Evolutionary conservation across 2,329 filamentous ascomycete genomes (phyloP).

Genomic region (Trichophyton rubrum): DNA sequence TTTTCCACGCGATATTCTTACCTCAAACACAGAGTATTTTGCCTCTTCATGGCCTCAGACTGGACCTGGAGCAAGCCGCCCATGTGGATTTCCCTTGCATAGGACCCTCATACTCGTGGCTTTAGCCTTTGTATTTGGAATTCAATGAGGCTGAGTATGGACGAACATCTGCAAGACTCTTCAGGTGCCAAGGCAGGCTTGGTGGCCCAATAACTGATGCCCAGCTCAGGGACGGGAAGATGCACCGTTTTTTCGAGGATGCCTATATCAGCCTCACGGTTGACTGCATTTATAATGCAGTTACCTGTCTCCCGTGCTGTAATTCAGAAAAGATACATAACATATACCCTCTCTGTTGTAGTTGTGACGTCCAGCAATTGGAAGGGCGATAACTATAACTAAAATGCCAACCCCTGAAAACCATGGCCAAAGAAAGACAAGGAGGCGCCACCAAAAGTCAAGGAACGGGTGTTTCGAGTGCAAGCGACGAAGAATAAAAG

Average conservation of each 20-base stretch:
- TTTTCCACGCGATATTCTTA: neutral
- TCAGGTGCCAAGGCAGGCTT: neutral
- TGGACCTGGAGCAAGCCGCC: neutral
- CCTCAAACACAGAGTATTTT: neutral
- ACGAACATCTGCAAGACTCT: neutral
- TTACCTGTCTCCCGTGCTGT: no score
- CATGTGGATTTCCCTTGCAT: neutral
- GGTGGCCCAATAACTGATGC: neutral
- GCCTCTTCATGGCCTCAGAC: neutral
- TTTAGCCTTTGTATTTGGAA: constrained; percentile 1
- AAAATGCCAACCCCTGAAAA: constrained; percentile 2
- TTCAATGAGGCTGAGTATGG: constrained; percentile 1
- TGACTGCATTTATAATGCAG: neutral
- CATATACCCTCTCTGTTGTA: neutral
- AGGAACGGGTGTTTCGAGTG: constrained; percentile 6
- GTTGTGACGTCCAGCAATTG: neutral
- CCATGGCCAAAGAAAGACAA: neutral
- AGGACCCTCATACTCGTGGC: neutral
- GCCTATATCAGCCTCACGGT: neutral
- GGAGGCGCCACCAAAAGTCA: constrained; percentile 5
- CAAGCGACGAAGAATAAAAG: constrained; percentile 6
- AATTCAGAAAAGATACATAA: neutral
- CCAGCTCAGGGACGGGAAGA: neutral
- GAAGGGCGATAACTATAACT: neutral
- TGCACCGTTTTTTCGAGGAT: neutral